phyloP scores from a whole-genome alignment of 371 early-diverging fungal species.

The Coemansia sp. region DNA sequence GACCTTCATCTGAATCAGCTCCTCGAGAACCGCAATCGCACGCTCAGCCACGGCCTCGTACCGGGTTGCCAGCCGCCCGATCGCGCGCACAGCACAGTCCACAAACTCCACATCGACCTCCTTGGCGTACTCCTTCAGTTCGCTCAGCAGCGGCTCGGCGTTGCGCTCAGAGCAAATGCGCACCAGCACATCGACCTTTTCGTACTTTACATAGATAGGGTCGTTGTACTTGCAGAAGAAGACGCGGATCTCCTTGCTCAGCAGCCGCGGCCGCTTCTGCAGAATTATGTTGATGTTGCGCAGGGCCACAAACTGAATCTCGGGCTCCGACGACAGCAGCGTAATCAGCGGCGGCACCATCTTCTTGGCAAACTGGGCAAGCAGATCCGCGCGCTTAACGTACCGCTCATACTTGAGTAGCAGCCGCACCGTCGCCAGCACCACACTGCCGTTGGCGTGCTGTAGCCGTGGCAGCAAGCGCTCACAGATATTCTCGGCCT shows the following conservation, averaged over 20 bases:
- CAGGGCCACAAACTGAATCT: constrained; percentile 92
- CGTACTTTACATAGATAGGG: constrained; percentile 93
- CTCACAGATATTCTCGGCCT: constrained; percentile 87
- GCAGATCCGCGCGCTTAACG: constrained; percentile 69
- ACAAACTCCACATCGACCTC: constrained; percentile 98
- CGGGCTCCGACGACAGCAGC: constrained; percentile 80
- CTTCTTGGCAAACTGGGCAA: constrained; percentile 68
- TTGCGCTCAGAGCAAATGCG: constrained; percentile 76
- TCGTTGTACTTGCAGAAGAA: constrained; percentile 97
- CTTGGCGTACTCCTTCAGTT: constrained; percentile 91
- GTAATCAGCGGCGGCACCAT: constrained; percentile 92
- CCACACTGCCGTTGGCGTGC: constrained; percentile 92
- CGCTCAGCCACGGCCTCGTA: constrained; percentile 84
- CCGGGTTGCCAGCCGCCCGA: constrained; percentile 92
- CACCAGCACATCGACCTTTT: constrained; percentile 89
- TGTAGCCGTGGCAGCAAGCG: constrained; percentile 86
- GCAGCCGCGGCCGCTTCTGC: constrained; percentile 76
- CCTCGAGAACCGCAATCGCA: constrained; percentile 83
- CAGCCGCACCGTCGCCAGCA: constrained; percentile 75
- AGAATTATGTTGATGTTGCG: constrained; percentile 88
- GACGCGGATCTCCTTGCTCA: constrained; percentile 83
- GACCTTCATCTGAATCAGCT: constrained; percentile 86
- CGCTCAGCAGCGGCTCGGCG: constrained; percentile 79
- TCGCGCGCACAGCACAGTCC: constrained; percentile 84
- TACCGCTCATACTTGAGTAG: constrained; percentile 64